Evolutionary conservation across 1,284 basidiomycete genomes (phyloP).

Genomic region (Leccinum angustisporum): DNA sequence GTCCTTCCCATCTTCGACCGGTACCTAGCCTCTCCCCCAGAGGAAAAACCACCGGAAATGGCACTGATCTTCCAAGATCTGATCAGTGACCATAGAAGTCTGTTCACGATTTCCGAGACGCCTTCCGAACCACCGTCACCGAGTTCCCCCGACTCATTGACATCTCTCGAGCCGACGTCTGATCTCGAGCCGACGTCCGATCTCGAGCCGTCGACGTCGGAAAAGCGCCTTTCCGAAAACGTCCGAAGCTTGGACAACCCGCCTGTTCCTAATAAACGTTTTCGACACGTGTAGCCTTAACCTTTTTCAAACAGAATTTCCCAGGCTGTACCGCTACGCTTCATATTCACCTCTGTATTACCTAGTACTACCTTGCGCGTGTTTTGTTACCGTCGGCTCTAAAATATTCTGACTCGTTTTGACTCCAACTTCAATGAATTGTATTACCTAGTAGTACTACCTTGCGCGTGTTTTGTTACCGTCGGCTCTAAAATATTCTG

Average conservation of each 20-base stretch:
- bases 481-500: too few relatives aligned
- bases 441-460: neutral
- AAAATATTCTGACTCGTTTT: too few relatives aligned
- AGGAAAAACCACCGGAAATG: neutral
- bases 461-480: neutral
- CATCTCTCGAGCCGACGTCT: neutral
- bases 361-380: neutral
- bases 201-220: neutral
- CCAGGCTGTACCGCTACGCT: neutral
- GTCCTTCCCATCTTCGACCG: neutral
- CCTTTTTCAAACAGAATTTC: neutral
- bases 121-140: neutral
- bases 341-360: neutral
- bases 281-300: neutral
- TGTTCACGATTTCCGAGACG: neutral
- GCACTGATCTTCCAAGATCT: neutral
- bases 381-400: neutral
- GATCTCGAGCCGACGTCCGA: too few relatives aligned
- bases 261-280: neutral
- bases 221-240: neutral
- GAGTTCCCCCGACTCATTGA: neutral
- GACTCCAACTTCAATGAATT: neutral
- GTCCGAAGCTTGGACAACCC: neutral
- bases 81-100: neutral
- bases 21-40: neutral